phyloP scores from a whole-genome alignment of 768 basidiomycete species.

The Kwoniella bestiolae region DNA sequence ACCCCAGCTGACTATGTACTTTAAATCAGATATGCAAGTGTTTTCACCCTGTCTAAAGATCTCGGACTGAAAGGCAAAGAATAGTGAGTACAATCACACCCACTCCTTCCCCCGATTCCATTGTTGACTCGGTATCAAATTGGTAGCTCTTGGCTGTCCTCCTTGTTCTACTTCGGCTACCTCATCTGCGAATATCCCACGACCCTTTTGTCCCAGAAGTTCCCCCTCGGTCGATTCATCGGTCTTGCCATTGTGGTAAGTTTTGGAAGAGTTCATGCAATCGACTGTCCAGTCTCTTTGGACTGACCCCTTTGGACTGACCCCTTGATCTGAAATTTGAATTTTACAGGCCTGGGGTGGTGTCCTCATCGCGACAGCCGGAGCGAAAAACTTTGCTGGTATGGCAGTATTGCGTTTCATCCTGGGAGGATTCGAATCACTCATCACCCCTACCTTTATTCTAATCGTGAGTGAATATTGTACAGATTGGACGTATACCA shows the following conservation, averaged over 20 bases:
- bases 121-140: neutral
- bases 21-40: conserved; percentile 13
- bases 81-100: conserved; percentile 12
- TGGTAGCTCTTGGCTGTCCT: conserved; percentile 6
- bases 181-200: conserved; percentile 7
- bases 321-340: neutral
- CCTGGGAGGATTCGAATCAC: conserved; percentile 8
- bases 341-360: conserved; percentile 6
- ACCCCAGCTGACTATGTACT: no score
- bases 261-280: no score
- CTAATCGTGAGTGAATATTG: conserved; percentile 4
- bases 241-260: conserved; percentile 5
- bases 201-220: conserved; percentile 6
- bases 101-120: no score
- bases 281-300: neutral
- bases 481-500: neutral
- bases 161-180: conserved; percentile 11
- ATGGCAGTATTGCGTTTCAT: conserved; percentile 9
- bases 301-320: neutral
- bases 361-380: conserved; percentile 4
- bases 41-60: conserved; percentile 7
- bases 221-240: conserved; percentile 7
- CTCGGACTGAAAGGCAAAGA: neutral
- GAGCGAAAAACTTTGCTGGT: conserved; percentile 6
- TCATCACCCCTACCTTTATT: conserved; percentile 11